Conservation (phyloP, 2,329 filamentous ascomycete species). For the Venturia effusa region DNA sequence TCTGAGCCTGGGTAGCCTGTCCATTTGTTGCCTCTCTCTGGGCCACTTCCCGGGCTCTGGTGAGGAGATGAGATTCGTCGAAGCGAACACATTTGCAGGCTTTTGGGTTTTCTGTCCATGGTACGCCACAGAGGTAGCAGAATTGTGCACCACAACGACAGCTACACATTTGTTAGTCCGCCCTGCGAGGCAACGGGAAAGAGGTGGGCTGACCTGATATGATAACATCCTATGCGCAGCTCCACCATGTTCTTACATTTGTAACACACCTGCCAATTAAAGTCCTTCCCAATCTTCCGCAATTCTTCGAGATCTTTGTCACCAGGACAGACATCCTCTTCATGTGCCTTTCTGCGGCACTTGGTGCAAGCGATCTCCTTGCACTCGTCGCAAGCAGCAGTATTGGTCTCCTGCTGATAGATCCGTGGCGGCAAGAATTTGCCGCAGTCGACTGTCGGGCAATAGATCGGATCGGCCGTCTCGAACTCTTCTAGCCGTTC, state of each 20-base stretch:
- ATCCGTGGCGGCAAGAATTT: background rate
- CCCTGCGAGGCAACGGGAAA: too few species aligned
- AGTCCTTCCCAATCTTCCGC: background rate
- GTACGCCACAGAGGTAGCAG: conserved; percentile 20
- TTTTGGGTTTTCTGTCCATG: too few species aligned
- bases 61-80: conserved; percentile 16
- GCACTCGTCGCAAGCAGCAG: conserved; percentile 4
- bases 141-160: conserved; percentile 20
- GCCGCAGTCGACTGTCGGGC: background rate
- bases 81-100: conserved; percentile 17
- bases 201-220: conserved; percentile 1
- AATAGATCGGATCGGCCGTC: conserved; percentile 4
- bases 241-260: conserved; percentile 8
- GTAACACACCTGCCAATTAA: conserved; percentile 5
- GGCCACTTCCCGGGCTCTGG: background rate
- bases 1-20: background rate
- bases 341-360: conserved; percentile 1
- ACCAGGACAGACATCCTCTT: background rate
- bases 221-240: conserved; percentile 3
- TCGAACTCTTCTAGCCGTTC: background rate
- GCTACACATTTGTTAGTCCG: too few species aligned
- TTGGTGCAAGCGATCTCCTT: background rate
- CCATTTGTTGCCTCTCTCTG: background rate
- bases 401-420: background rate
- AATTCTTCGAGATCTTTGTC: background rate